Conservation (phyloP, 176 grass and related monocot species). For the Aegilops bicornis region DNA sequence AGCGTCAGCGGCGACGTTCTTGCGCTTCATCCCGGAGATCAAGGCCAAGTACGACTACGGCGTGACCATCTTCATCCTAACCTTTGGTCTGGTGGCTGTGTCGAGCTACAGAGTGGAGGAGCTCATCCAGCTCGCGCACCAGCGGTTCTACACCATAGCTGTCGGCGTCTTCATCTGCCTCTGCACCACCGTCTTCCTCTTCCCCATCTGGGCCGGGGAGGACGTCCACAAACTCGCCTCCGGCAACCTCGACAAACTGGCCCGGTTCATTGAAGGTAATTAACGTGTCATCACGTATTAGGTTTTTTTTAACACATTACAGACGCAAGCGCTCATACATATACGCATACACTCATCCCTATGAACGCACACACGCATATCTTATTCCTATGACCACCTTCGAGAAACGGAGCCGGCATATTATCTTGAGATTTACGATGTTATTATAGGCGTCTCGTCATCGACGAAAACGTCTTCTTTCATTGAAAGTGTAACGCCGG, state of each 20-base stretch:
- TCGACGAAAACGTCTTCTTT: too few relatives aligned
- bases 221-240: conserved; percentile 67
- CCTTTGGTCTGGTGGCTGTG: conserved; percentile 84
- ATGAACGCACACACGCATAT: too few relatives aligned
- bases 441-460: too few relatives aligned
- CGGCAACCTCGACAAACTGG: conserved; percentile 68
- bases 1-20: conserved; percentile 78
- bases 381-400: too few relatives aligned
- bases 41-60: conserved; percentile 93
- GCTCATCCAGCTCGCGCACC: conserved; percentile 64
- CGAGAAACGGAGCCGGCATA: too few relatives aligned
- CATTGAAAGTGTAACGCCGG: too few relatives aligned
- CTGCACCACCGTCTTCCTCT: conserved; percentile 53
- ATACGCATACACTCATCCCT: too few relatives aligned
- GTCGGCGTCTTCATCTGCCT: conserved; percentile 76
- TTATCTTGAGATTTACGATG: too few relatives aligned
- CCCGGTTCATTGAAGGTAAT: conserved; percentile 65
- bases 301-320: too few relatives aligned
- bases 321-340: too few relatives aligned
- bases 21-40: conserved; percentile 81
- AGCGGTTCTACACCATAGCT: conserved; percentile 61
- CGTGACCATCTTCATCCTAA: conserved; percentile 85
- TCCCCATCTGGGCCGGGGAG: conserved; percentile 86
- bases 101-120: conserved; percentile 83
- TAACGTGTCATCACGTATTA: too few relatives aligned